Evolutionary conservation across 2,329 filamentous ascomycete genomes (phyloP).

Genomic region (Trichoderma polysporum): DNA sequence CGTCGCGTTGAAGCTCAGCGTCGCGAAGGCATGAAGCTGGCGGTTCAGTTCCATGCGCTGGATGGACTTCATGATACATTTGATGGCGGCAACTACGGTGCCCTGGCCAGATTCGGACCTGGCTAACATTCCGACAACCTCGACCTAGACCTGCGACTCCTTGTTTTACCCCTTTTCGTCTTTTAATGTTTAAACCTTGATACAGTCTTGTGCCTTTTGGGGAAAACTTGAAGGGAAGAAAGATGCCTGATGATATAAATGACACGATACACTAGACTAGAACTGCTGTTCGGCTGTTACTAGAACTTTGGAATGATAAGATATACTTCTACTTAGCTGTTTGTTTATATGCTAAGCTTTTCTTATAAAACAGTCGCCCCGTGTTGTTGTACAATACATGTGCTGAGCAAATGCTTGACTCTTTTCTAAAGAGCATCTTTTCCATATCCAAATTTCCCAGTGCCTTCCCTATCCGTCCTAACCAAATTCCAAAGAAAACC

Average conservation of each 20-base stretch:
- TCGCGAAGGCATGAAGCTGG: constrained; percentile 54
- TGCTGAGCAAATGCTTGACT: background rate
- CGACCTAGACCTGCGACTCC: background rate
- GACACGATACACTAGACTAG: constrained; percentile 18
- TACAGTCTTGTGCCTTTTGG: background rate
- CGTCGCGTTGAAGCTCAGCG: constrained; percentile 55
- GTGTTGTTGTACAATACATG: constrained; percentile 11
- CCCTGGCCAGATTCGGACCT: constrained; percentile 49
- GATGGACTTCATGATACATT: constrained; percentile 55
- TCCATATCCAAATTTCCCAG: background rate
- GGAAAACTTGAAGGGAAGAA: background rate
- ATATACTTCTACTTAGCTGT: background rate
- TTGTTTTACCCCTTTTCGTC: background rate
- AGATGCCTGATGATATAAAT: constrained; percentile 14
- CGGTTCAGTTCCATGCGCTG: constrained; percentile 55
- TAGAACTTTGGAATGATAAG: constrained; percentile 13
- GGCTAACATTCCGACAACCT: constrained; percentile 30
- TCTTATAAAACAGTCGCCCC: background rate
- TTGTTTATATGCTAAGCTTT: background rate
- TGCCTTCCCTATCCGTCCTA: background rate
- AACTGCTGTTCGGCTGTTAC: constrained; percentile 1
- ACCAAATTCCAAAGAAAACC: background rate
- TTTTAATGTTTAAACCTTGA: constrained; percentile 14
- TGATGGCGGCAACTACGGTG: constrained; percentile 53
- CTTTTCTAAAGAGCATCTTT: background rate